Evolutionary conservation across 2,329 filamentous ascomycete species (phyloP).

Genomic region (Verticillium isaacii): DNA sequence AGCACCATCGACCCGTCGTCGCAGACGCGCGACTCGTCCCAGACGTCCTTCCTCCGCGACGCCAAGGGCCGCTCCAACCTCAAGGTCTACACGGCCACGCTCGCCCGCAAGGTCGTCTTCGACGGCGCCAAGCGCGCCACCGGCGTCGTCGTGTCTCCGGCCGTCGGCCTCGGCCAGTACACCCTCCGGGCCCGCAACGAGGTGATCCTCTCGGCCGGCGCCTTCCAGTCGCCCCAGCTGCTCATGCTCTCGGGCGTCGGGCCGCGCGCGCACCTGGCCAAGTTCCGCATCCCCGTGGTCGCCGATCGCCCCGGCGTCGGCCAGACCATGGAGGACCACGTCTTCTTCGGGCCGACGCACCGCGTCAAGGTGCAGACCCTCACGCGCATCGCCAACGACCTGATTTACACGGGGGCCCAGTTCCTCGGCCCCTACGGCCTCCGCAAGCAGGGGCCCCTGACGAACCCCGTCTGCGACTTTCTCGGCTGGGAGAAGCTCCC

Average conservation of each 20-base stretch:
- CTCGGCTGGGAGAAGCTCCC: conserved; percentile 17
- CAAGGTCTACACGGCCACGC: conserved; percentile 32
- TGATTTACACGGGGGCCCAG: conserved; percentile 3
- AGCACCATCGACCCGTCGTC: conserved; percentile 22
- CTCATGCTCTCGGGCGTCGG: conserved; percentile 52
- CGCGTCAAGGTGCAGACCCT: conserved; percentile 15
- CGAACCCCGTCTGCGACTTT: conserved; percentile 15
- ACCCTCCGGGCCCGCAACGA: conserved; percentile 40
- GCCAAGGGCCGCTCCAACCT: conserved; percentile 24
- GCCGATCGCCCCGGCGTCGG: conserved; percentile 67
- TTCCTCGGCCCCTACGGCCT: neutral
- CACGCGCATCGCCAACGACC: conserved; percentile 10
- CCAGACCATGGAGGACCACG: conserved; percentile 63
- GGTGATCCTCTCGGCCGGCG: conserved; percentile 75
- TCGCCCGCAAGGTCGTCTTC: conserved; percentile 41
- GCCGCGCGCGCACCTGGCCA: conserved; percentile 30
- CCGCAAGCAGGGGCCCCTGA: conserved; percentile 12
- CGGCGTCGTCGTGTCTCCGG: conserved; percentile 28
- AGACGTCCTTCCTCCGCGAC: conserved; percentile 27
- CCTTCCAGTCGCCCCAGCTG: conserved; percentile 72
- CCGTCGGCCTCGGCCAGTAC: conserved; percentile 7
- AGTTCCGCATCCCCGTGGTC: conserved; percentile 36
- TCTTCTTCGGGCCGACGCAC: conserved; percentile 5
- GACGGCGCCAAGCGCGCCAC: conserved; percentile 30
- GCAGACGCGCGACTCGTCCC: conserved; percentile 25